Base-by-base conservation (phyloP, 1,284 basidiomycete genomes). In the Polyporus tsugae region DNA sequence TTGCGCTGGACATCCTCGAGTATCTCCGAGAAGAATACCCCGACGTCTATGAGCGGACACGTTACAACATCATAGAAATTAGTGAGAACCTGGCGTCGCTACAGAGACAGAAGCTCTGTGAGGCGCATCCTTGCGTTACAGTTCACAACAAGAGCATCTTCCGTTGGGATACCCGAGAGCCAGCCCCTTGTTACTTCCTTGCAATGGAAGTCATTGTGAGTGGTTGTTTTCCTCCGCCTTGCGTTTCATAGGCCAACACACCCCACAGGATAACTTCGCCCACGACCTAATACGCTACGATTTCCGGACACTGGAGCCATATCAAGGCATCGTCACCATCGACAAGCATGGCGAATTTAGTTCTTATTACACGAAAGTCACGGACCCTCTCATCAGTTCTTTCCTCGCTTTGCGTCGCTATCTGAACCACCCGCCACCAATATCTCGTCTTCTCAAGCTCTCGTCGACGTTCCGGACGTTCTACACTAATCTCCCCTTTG, bases 201-300 rank as follows among this genome's bases (percentile, higher is more conserved):
- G 97, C 96, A 2, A 88, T 98, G 84, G 97, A 99, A 82, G 98
- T 99, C 62, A 88, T 99, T 68, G 95, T 95, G 78, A 84, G 94
- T 83, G 25, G 41, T 41, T 62, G 49, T 19, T 41, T 7, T 9
- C 4, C 25, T 53, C 46, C 13, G 22, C 13, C 6, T 10, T 49
- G 46, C 46, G 22, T 49, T 49, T 2, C 22, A 49, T 10, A 49
- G 4, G 22, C 46, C 46, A 49, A 49, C 46, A 13, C 19, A 13
- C 41, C 19, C 57, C 38, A 22, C 75, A 95, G 93, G 98, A 99
- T 81, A 99, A 99, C 80, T 95, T 99, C 72, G 91, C 97, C 2
- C 98, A 99, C 79, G 98, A 99, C 78, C 88, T 98, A 74, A 87
- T 99, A 57, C 92, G 97, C 39, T 99, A 98, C 77, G 91, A 96